phyloP scores from a whole-genome alignment of 768 basidiomycete species.

The Rossbeevera mucosa region DNA sequence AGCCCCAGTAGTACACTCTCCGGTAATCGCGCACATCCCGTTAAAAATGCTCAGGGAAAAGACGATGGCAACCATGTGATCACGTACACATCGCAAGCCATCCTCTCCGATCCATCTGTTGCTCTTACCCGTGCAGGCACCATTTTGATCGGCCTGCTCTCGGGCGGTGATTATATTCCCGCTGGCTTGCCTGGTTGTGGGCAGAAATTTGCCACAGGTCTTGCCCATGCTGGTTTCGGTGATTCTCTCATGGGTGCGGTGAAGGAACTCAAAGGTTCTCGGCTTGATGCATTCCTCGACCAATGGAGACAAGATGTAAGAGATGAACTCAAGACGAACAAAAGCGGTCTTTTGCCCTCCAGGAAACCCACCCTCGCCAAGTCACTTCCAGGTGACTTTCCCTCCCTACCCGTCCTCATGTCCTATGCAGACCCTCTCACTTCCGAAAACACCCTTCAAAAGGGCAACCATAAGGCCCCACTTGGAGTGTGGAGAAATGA shows the following conservation, averaged over 20 bases:
- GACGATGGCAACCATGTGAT: conserved; percentile 68
- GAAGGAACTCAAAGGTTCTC: conserved; percentile 39
- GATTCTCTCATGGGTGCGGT: conserved; percentile 63
- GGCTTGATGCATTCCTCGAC: conserved; percentile 50
- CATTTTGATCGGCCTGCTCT: conserved; percentile 77
- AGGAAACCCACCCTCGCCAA: conserved; percentile 65
- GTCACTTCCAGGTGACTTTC: conserved; percentile 62
- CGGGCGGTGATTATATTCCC: conserved; percentile 88
- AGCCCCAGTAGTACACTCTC: conserved; percentile 70
- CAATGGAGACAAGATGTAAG: conserved; percentile 61
- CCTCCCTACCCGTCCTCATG: conserved; percentile 65
- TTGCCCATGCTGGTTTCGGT: conserved; percentile 80
- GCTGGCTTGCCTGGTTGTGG: conserved; percentile 69
- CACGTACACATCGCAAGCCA: conserved; percentile 35
- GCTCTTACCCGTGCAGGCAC: conserved; percentile 60
- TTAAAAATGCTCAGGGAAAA: conserved; percentile 60
- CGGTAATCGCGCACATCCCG: conserved; percentile 62
- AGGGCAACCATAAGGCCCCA: conserved; percentile 32
- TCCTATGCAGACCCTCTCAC: conserved; percentile 79
- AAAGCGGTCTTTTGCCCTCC: conserved; percentile 54
- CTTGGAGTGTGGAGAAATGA: conserved; percentile 50
- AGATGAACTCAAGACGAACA: conserved; percentile 65
- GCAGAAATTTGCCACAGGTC: conserved; percentile 63
- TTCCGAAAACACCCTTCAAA: conserved; percentile 46
- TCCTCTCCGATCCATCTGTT: conserved; percentile 43